Evolutionary conservation across 148 eudicot genomes (phyloP).

Genomic region (Camellia sinensis): DNA sequence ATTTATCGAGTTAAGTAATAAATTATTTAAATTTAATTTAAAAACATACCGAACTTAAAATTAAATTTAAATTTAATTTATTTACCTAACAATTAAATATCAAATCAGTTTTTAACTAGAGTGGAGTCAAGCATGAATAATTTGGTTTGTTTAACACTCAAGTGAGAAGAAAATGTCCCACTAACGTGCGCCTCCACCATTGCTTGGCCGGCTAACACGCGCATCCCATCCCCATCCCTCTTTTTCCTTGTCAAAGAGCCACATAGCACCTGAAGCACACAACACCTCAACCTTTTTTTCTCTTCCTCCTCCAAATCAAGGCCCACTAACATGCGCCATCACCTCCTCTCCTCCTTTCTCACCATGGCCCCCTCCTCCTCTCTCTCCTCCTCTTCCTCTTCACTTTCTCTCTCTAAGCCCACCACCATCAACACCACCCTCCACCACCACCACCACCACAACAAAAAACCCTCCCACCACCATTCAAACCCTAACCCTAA

Average conservation of each 20-base stretch:
- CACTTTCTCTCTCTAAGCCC: slow-evolving; percentile 18
- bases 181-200: not conserved
- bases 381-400: slow-evolving; percentile 14
- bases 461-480: slow-evolving; percentile 10
- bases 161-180: not conserved
- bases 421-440: not conserved
- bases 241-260: not conserved
- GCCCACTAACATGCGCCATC: slow-evolving; percentile 32
- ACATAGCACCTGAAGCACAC: slow-evolving; percentile 1
- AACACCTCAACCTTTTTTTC: not conserved
- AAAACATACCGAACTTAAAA: too few species aligned
- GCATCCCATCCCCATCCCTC: not conserved
- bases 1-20: too few species aligned
- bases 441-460: slow-evolving; percentile 1
- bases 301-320: not conserved
- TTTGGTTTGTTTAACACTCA: too few species aligned
- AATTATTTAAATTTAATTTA: too few species aligned
- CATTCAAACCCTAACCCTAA: slow-evolving; percentile 26
- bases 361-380: slow-evolving; percentile 22
- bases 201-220: not conserved
- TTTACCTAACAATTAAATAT: too few species aligned
- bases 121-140: too few species aligned
- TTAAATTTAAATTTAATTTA: too few species aligned
- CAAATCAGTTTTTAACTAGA: too few species aligned
- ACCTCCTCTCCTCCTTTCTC: slow-evolving; percentile 16